These are phyloP conservation scores for Didymosphaeria variabile DNA, from an alignment of 2,329 filamentous ascomycete species.

Conservation along the genomic window DNA sequence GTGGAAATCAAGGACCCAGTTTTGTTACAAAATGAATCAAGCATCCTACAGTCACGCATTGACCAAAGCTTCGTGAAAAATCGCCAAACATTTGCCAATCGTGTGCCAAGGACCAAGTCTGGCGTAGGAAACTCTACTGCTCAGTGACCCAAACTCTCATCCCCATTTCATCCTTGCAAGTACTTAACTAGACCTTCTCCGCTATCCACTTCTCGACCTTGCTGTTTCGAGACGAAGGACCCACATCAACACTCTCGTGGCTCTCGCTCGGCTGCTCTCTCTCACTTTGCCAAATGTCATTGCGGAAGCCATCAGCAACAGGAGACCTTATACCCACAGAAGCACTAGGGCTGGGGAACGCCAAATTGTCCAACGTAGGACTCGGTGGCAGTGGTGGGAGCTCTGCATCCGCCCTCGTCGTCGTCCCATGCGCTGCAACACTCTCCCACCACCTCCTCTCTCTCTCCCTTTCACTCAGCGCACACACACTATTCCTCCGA, in stretches of 20 bases:
- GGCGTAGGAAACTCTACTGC: not conserved
- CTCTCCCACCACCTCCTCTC: not conserved
- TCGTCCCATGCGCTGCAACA: slow-evolving; percentile 1
- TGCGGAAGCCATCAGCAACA: not conserved
- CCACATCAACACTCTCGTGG: not conserved
- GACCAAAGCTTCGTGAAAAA: not conserved
- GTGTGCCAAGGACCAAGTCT: too few species aligned
- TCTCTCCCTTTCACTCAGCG: not conserved
- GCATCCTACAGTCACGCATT: slow-evolving; percentile 1
- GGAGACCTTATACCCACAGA: not conserved
- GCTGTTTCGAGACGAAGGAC: not conserved
- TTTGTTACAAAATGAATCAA: slow-evolving; percentile 17
- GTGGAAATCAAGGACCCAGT: slow-evolving; percentile 13
- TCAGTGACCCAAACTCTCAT: not conserved
- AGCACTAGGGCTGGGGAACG: not conserved
- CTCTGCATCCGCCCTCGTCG: not conserved
- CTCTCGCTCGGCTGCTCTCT: not conserved
- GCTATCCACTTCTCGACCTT: not conserved
- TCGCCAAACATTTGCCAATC: not conserved
- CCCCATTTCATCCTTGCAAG: not conserved
- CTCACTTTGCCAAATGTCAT: not conserved
- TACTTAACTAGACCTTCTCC: not conserved
- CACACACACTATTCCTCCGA: not conserved
- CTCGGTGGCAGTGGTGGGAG: slow-evolving; percentile 3
- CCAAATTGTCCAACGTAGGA: not conserved